These are phyloP conservation scores for Suillus subaureus DNA, from an alignment of 768 basidiomycete genomes.

Conservation along the genomic window DNA sequence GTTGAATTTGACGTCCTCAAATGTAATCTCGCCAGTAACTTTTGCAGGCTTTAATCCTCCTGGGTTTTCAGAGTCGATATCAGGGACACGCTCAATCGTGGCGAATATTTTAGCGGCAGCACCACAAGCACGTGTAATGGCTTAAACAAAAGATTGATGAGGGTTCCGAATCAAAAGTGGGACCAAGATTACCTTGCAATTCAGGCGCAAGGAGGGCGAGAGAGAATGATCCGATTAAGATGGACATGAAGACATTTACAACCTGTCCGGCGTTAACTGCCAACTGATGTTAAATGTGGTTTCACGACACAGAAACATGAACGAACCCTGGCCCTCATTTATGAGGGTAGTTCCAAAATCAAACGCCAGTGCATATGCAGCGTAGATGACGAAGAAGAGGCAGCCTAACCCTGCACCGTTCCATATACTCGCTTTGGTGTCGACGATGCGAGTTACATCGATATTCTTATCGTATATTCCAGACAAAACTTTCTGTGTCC, in stretches of 20 bases:
- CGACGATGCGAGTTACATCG: constrained; percentile 34
- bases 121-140: constrained; percentile 49
- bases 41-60: constrained; percentile 46
- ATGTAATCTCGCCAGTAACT: constrained; percentile 47
- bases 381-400: constrained; percentile 55
- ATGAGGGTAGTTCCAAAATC: constrained; percentile 57
- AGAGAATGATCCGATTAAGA: constrained; percentile 62
- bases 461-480: constrained; percentile 47
- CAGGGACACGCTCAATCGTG: constrained; percentile 57
- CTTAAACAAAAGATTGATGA: constrained; percentile 19
- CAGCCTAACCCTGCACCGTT: constrained; percentile 40
- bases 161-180: not conserved
- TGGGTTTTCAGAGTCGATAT: constrained; percentile 50
- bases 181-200: constrained; percentile 36
- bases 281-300: not conserved
- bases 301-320: not conserved
- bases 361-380: constrained; percentile 40
- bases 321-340: constrained; percentile 31
- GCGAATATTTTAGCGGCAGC: constrained; percentile 58
- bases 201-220: constrained; percentile 55
- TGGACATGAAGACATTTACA: constrained; percentile 52
- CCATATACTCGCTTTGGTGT: constrained; percentile 37
- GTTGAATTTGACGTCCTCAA: constrained; percentile 53
- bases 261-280: constrained; percentile 45
- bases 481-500: constrained; percentile 46